Conservation (phyloP, 164 flowering plant genomes). For the Aristolochia fimbriata region DNA sequence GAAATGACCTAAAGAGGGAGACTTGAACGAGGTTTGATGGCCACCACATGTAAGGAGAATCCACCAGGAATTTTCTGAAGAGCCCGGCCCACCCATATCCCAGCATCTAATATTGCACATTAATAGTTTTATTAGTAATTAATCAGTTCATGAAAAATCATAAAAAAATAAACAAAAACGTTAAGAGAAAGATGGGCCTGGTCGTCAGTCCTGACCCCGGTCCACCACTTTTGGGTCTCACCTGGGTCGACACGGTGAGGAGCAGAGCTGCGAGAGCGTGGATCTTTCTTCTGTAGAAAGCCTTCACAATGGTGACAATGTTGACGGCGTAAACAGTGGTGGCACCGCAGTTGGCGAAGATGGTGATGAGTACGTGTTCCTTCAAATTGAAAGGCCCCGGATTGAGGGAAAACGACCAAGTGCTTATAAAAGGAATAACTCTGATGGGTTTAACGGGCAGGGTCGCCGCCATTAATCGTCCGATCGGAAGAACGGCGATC, state of each 20-base stretch:
- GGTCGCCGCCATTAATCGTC: conserved; percentile 7
- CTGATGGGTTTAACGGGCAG: conserved; percentile 3
- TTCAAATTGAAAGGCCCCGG: conserved; percentile 14
- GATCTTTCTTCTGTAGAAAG: conserved; percentile 6
- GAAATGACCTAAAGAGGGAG: conserved; percentile 8
- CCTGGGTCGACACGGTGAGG: conserved; percentile 8
- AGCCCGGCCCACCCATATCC: conserved; percentile 12
- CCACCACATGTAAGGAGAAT: conserved; percentile 14
- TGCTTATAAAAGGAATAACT: conserved; percentile 1
- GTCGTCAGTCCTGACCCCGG: no score
- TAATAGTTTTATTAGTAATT: background rate
- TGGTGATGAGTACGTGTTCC: conserved; percentile 13
- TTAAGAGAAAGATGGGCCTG: no score
- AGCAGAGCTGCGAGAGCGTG: conserved; percentile 8
- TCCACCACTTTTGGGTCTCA: no score
- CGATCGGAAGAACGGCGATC: conserved; percentile 7
- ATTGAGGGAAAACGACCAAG: conserved; percentile 8
- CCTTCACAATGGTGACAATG: conserved; percentile 9
- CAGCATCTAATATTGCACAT: conserved; percentile 2
- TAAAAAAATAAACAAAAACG: no score
- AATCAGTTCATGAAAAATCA: background rate
- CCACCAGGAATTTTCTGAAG: conserved; percentile 9
- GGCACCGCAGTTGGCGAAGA: conserved; percentile 10
- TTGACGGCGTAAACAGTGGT: conserved; percentile 6
- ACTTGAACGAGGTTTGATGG: conserved; percentile 8